Evolutionary conservation across 106 monocot genomes (phyloP).

Genomic region (Dioscorea alata): DNA sequence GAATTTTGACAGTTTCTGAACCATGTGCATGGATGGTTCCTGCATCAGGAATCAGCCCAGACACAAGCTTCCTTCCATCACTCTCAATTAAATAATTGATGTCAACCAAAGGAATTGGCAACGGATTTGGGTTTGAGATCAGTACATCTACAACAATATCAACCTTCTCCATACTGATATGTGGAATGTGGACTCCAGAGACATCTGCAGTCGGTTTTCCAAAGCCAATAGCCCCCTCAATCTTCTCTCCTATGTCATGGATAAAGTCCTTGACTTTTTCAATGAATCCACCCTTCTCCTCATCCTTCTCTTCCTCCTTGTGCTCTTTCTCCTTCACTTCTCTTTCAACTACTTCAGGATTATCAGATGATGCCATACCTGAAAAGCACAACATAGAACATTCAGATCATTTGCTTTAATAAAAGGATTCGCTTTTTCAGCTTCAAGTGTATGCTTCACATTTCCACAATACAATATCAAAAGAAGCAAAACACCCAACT

Average conservation of each 20-base stretch:
- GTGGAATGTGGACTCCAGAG: slow-evolving; percentile 27
- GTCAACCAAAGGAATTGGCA: slow-evolving; percentile 44
- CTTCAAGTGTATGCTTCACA: too few species aligned
- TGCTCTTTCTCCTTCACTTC: slow-evolving; percentile 16
- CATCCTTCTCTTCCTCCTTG: slow-evolving; percentile 17
- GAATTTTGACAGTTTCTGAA: slow-evolving; percentile 45
- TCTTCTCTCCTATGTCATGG: slow-evolving; percentile 53
- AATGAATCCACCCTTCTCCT: slow-evolving; percentile 32
- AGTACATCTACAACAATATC: slow-evolving; percentile 38
- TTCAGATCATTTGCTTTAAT: too few species aligned
- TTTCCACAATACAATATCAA: too few species aligned
- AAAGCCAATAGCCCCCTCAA: slow-evolving; percentile 43
- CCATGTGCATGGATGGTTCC: slow-evolving; percentile 49
- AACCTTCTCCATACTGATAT: slow-evolving; percentile 26
- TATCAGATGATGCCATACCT: slow-evolving; percentile 42
- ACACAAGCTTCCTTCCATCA: slow-evolving; percentile 41
- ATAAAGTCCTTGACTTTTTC: slow-evolving; percentile 48
- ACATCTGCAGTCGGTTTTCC: slow-evolving; percentile 52
- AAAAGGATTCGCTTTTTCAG: too few species aligned
- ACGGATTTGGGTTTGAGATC: slow-evolving; percentile 41
- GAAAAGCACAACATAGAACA: neutral
- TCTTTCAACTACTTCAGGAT: slow-evolving; percentile 22
- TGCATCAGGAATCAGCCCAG: slow-evolving; percentile 47
- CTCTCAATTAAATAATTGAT: slow-evolving; percentile 39
- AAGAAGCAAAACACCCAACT: too few species aligned